Conservation (phyloP, 2,329 filamentous ascomycete species). For the Rhexocercosporidium sp. region DNA sequence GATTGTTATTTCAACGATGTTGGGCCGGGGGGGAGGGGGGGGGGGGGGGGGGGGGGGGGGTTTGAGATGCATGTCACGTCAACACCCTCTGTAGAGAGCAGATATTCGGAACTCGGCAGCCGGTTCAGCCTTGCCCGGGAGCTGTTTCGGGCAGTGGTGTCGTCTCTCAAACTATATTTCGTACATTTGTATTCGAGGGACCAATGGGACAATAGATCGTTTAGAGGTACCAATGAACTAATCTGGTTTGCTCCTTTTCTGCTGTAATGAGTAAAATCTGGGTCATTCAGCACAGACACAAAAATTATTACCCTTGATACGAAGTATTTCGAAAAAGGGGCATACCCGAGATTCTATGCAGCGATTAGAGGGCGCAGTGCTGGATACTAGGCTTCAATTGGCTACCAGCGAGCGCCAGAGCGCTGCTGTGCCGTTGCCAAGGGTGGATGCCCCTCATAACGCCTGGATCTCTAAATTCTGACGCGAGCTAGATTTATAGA, state of each 20-base stretch:
- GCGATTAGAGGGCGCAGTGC: neutral
- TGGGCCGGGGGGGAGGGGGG: no score
- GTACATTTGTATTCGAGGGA: neutral
- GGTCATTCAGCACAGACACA: no score
- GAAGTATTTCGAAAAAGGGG: neutral
- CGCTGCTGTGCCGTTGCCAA: constrained; percentile 4
- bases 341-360: neutral
- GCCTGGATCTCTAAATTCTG: neutral
- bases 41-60: no score
- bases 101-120: neutral
- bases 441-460: neutral
- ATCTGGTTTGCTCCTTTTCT: no score
- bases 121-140: neutral
- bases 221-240: no score
- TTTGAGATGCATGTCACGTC: no score
- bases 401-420: neutral
- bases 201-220: neutral
- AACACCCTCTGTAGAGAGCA: no score
- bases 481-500: neutral
- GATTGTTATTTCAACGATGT: no score
- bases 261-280: no score
- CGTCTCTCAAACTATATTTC: constrained; percentile 3
- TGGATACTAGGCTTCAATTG: neutral
- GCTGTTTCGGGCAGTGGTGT: neutral
- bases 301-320: neutral